A percentile compares a stretch with the other conserved stretches of the same genome.
Evolutionary conservation across 768 basidiomycete species (phyloP).

Genomic region (Dentipellis sp.): DNA sequence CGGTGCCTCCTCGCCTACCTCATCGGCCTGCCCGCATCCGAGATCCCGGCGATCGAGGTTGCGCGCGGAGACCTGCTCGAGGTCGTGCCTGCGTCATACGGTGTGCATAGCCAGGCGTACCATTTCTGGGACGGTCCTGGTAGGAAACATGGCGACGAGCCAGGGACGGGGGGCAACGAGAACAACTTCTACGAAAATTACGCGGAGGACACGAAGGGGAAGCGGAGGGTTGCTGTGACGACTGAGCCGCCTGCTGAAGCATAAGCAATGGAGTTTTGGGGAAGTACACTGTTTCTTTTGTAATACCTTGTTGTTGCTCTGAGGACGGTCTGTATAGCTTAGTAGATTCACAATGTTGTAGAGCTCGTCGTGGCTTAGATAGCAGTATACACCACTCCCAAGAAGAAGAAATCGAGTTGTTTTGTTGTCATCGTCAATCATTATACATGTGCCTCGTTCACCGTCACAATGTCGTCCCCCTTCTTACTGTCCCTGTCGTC

Average conservation of each 20-base stretch:
- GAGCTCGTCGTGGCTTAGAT: not conserved
- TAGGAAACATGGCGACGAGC: conserved; percentile 31
- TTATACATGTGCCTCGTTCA: too few relatives aligned
- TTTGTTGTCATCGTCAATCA: too few relatives aligned
- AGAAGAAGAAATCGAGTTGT: not conserved
- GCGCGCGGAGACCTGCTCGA: conserved; percentile 96
- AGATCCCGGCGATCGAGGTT: conserved; percentile 96
- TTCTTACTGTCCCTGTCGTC: not conserved
- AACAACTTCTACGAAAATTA: conserved; percentile 88
- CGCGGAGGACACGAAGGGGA: conserved; percentile 39
- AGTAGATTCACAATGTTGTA: not conserved
- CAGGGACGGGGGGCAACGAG: conserved; percentile 38
- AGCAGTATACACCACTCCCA: not conserved
- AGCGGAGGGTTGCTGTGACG: conserved; percentile 3
- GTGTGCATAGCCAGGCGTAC: conserved; percentile 83
- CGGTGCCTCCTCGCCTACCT: conserved; percentile 91
- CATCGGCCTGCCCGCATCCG: conserved; percentile 88
- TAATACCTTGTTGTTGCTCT: too few relatives aligned
- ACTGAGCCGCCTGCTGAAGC: too few relatives aligned
- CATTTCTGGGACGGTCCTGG: conserved; percentile 92
- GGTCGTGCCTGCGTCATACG: conserved; percentile 81
- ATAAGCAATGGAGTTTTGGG: too few relatives aligned
- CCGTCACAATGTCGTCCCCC: not conserved
- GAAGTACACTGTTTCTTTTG: too few relatives aligned
- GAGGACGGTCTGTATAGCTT: too few relatives aligned